A percentile compares a stretch with the other conserved stretches of the same genome.
phyloP scores from a whole-genome alignment of 1,284 basidiomycete genomes.

The Leccinum subrobustum region DNA sequence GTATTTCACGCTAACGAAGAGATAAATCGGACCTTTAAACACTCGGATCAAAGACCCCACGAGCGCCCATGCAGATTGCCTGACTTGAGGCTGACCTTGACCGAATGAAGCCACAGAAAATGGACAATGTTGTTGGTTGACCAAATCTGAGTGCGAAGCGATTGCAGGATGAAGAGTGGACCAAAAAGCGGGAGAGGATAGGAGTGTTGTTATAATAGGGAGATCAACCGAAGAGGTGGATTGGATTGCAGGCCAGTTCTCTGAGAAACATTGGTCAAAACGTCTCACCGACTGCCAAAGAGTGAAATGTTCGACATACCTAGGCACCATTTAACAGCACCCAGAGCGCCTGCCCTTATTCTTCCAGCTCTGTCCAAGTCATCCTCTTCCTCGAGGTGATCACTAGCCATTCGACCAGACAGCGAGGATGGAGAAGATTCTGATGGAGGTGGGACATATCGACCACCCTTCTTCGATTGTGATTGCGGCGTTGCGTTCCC shows the following conservation, averaged over 20 bases:
- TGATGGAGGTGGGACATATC: constrained; percentile 27
- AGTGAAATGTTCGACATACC: constrained; percentile 41
- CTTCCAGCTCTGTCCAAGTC: constrained; percentile 69
- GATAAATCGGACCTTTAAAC: constrained; percentile 42
- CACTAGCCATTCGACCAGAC: constrained; percentile 18
- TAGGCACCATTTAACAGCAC: constrained; percentile 64
- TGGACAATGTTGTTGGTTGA: constrained; percentile 29
- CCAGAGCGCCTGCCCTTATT: constrained; percentile 70
- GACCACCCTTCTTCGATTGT: constrained; percentile 36
- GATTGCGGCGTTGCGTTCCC: constrained; percentile 10
- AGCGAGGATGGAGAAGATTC: constrained; percentile 15
- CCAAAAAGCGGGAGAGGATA: constrained; percentile 60
- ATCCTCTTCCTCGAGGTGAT: constrained; percentile 58
- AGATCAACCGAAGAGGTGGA: constrained; percentile 11
- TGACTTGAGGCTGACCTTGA: constrained; percentile 60
- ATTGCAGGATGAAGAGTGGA: constrained; percentile 48
- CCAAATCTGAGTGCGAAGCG: not conserved
- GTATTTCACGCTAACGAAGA: not conserved
- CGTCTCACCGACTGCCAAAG: not conserved
- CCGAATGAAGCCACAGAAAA: constrained; percentile 56
- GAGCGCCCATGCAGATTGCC: constrained; percentile 65
- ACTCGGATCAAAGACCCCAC: constrained; percentile 39
- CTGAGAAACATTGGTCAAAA: constrained; percentile 12
- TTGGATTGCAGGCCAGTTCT: constrained; percentile 18
- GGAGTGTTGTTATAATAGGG: constrained; percentile 36